These are phyloP conservation scores for Spiraea crenata DNA, from an alignment of 331 rosid species.

Conservation along the genomic window DNA sequence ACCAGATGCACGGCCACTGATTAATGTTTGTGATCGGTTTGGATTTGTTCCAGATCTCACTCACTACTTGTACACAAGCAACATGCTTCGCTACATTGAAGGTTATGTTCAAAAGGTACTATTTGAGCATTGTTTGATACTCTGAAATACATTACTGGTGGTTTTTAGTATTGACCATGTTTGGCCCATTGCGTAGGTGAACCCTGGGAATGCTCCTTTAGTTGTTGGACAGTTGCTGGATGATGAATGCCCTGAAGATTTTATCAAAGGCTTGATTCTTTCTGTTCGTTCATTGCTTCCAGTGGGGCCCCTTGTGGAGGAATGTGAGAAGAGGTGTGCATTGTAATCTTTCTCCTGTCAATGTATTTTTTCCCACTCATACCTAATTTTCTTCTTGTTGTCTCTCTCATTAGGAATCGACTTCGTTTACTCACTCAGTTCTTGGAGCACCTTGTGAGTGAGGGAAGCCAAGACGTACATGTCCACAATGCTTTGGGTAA, in stretches of 20 bases:
- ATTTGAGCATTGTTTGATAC: neutral
- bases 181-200: constrained; percentile 55
- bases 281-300: constrained; percentile 98
- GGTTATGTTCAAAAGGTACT: constrained; percentile 99
- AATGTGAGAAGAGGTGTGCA: constrained; percentile 91
- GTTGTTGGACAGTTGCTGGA: constrained; percentile 97
- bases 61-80: constrained; percentile 87
- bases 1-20: constrained; percentile 97
- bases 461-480: constrained; percentile 99
- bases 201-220: constrained; percentile 97
- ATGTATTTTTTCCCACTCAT: neutral
- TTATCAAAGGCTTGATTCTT: constrained; percentile 92
- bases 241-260: constrained; percentile 99
- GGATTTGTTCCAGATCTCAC: constrained; percentile 99
- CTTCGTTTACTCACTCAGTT: constrained; percentile 95
- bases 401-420: constrained; percentile 61
- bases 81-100: constrained; percentile 99
- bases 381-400: constrained; percentile 6
- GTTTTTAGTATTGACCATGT: neutral
- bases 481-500: constrained; percentile 98
- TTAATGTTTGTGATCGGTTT: constrained; percentile 97
- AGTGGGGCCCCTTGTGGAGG: constrained; percentile 97
- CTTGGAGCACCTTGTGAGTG: constrained; percentile 98
- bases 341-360: constrained; percentile 17
- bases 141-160: constrained; percentile 5